Evolutionary conservation across 1,284 basidiomycete genomes (phyloP).

Genomic region (Cutaneotrichosporon dermatis): DNA sequence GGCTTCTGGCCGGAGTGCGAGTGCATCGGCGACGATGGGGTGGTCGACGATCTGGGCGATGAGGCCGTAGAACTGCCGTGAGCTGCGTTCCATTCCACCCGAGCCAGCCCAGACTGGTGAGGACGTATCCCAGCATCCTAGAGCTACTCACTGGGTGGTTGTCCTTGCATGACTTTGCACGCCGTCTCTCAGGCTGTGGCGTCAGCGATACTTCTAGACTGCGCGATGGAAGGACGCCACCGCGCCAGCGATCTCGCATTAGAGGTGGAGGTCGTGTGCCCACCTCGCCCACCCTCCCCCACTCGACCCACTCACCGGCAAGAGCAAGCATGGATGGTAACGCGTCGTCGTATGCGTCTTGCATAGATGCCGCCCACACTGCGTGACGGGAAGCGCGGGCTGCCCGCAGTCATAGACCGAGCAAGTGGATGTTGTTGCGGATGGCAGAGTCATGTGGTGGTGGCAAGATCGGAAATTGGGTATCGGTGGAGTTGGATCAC

Average conservation of each 20-base stretch:
- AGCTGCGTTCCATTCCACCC: neutral
- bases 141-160: neutral
- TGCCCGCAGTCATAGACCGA: neutral
- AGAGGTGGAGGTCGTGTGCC: too few species aligned
- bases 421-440: neutral
- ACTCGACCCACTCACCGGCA: neutral
- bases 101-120: too few species aligned
- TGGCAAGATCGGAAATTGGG: too few species aligned
- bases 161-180: conserved; percentile 1
- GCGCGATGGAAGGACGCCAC: too few species aligned
- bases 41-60: conserved; percentile 1
- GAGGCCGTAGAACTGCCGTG: conserved; percentile 1
- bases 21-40: neutral
- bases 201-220: too few species aligned
- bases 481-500: too few species aligned
- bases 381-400: neutral
- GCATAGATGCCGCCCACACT: conserved; percentile 1
- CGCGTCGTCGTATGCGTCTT: neutral
- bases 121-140: too few species aligned
- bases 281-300: too few species aligned
- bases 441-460: too few species aligned
- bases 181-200: neutral
- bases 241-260: too few species aligned
- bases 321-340: conserved; percentile 4
- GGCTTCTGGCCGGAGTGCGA: neutral